Base-by-base conservation (phyloP, 192 early-diverging fungal species). In the Ramicandelaber brevisporus region DNA sequence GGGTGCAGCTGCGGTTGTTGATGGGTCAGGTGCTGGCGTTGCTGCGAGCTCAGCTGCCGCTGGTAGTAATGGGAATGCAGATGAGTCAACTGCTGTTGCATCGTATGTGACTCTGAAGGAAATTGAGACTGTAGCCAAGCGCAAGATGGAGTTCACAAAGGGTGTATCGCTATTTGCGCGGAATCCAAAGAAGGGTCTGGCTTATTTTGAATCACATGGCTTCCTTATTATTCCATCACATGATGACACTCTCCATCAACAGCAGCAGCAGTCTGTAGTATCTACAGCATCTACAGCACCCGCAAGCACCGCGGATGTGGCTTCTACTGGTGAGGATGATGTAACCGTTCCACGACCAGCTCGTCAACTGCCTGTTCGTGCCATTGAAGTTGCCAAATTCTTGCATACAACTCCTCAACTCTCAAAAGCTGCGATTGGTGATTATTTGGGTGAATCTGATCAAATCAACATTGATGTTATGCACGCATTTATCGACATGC, bases 161-260 rank as follows among this genome's bases (percentile, higher is more conserved):
- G 87, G 78, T 2, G 73, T 78, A 4, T 50, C 57, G 17, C 45
- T 69, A 24, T 98, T 98, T 47, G 89, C 93, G 43, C 59, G 68
- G 44, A 69, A 56, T 29, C 72, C 83, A 3, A 89, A 84, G 44
- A 66, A 73, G 3, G 88, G 92, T 0, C 67, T 95, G 24, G 47
- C 50, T 5, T 92, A 73, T 37, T 49, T 90, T 31, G 69, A 82
- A 60, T 63, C 36, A 12, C 29, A 43, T 13, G 49, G 45, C 4
- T 36, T 26, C 20, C 31, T 55, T n/a, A n/a, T n/a, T n/a, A n/a
- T n/a, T n/a, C n/a, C n/a, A 19, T 34, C 41, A 6, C 30, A 38
- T 0, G 39, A 40, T 9, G 41, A 33, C 32, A 40, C 30, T 26
- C 25, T 20, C 2, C 42, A 48, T 31, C 41, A 40, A 38, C 33